Base-by-base conservation (phyloP, 176 grass and related monocot genomes). In the Metroxylon sagu region DNA sequence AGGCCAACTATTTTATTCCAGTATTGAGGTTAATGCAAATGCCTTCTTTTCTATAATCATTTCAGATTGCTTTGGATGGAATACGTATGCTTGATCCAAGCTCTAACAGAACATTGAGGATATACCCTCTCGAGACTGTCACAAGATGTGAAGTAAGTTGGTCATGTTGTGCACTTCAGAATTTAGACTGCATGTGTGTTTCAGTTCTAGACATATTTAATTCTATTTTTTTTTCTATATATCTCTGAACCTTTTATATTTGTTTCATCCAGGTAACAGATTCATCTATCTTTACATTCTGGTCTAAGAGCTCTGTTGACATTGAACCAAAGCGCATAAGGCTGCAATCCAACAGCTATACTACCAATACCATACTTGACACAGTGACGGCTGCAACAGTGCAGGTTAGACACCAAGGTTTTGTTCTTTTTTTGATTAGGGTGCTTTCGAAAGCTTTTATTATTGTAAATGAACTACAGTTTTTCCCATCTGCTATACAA, bases 61-160 rank as follows among this genome's bases (percentile, higher is more conserved):
- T 19, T 76, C 72, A 97, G 93, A 73, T 97, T 78, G 93, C 87
- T 72, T 78, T 97, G 78, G 93, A 98, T 92, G 93, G 93, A 70
- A 98, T 98, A 70, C 82, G 82, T 59, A 98, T 98, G 93, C 93
- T 98, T 54, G 93, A 98, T 80, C 81, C 87, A 49, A 88, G 76
- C 59, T 92, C 87, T 61, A 85, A 72, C 58, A 88, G 93, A 59
- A 88, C 78, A 48, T 25, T 98, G 67, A 88, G 87, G 64, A 88
- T 98, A 66, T 98, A 98, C 64, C 73, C 87, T 0, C 93, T 98
- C 60, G 93, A 98, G 58, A 88, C 69, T 25, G 66, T 98, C n/a
- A 98, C 84, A 60, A 92, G 87, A 98, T 98, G 93, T 65, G 93
- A 98, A 73, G 93, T 98, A 80, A 83, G 92, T 79, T 12, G 35